Conservation (phyloP, 2,329 filamentous ascomycete genomes). For the Anthostomella pinea region DNA sequence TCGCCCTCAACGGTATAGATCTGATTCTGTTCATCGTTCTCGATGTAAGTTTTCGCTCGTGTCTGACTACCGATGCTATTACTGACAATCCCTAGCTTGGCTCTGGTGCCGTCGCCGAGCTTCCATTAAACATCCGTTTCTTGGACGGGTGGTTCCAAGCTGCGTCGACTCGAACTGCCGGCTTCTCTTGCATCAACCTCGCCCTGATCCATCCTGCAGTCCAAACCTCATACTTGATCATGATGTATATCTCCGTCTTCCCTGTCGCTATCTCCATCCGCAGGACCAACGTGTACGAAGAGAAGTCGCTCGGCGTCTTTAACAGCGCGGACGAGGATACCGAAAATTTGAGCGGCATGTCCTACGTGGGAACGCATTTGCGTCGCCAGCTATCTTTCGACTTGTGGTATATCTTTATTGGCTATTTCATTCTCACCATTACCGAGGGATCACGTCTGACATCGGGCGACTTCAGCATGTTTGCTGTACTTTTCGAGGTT, state of each 20-base stretch:
- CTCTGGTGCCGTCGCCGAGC: slow-evolving; percentile 61
- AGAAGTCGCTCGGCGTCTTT: slow-evolving; percentile 78
- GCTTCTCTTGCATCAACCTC: slow-evolving; percentile 80
- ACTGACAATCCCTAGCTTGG: slow-evolving; percentile 55
- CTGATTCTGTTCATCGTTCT: slow-evolving; percentile 89
- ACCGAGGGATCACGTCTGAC: slow-evolving; percentile 74
- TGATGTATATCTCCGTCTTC: slow-evolving; percentile 99
- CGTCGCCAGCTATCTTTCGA: slow-evolving; percentile 94
- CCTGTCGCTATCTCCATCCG: slow-evolving; percentile 95
- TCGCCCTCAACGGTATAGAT: slow-evolving; percentile 80
- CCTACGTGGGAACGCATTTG: slow-evolving; percentile 88
- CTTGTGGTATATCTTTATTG: slow-evolving; percentile 93
- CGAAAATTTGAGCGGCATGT: slow-evolving; percentile 59
- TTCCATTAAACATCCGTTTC: slow-evolving; percentile 73
- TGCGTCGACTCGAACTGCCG: slow-evolving; percentile 83
- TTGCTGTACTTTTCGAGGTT: slow-evolving; percentile 75
- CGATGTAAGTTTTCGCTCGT: slow-evolving; percentile 58
- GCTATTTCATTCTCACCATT: slow-evolving; percentile 89
- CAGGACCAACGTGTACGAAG: slow-evolving; percentile 93
- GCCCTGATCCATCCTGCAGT: slow-evolving; percentile 81
- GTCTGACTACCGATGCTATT: slow-evolving; percentile 8
- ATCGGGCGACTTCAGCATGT: slow-evolving; percentile 62
- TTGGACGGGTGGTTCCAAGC: slow-evolving; percentile 90
- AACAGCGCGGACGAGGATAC: slow-evolving; percentile 47
- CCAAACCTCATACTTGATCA: slow-evolving; percentile 90